Conservation (phyloP, 371 early-diverging fungal species). For the Vairimorpha ceranae region DNA sequence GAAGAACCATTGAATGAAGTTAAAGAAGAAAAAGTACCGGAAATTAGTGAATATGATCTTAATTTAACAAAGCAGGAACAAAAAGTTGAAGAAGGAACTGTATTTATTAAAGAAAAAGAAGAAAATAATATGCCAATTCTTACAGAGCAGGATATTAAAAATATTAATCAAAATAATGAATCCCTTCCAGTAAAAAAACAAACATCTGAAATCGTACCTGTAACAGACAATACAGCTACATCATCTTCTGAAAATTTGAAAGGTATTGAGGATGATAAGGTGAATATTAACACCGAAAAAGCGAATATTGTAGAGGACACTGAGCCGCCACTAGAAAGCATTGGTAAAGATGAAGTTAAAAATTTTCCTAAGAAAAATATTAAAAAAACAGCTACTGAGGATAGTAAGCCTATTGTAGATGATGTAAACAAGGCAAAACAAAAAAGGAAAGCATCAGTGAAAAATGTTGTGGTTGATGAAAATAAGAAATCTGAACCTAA, state of each 20-base stretch:
- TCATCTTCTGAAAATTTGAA: too few relatives aligned
- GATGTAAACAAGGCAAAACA: background rate
- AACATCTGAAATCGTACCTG: too few relatives aligned
- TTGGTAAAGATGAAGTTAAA: background rate
- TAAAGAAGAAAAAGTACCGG: background rate
- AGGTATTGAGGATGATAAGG: background rate
- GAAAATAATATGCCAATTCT: background rate
- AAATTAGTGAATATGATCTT: background rate
- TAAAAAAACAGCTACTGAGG: background rate
- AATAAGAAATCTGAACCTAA: background rate
- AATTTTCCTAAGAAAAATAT: background rate
- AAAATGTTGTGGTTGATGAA: background rate
- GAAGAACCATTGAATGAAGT: slow-evolving; percentile 14
- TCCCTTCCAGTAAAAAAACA: too few relatives aligned
- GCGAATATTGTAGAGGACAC: slow-evolving; percentile 13
- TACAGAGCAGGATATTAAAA: background rate
- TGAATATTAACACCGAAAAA: slow-evolving; percentile 21
- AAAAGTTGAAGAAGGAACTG: background rate
- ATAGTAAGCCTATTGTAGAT: background rate
- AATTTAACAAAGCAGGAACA: background rate
- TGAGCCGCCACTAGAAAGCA: background rate
- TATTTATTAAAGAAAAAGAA: background rate
- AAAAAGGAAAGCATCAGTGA: background rate
- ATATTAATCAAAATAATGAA: background rate
- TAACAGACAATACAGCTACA: too few relatives aligned